Conservation (phyloP, 441 rosid genomes). For the Euphorbia schlechtendalii region DNA sequence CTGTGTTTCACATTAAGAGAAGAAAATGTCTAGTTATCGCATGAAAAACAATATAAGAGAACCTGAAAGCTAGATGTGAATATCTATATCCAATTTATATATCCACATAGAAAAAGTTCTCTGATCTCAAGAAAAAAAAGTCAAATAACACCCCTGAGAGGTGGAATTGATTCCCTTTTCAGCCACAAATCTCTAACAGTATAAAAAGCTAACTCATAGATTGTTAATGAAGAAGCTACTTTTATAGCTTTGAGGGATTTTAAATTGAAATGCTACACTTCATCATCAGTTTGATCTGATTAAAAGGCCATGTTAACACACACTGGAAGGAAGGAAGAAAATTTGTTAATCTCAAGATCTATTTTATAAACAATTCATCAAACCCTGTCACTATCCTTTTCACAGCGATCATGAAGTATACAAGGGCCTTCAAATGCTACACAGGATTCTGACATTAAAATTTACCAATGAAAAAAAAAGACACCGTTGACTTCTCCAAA, state of each 20-base stretch:
- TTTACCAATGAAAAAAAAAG: too few species aligned
- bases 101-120: background rate
- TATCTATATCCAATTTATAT: background rate
- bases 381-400: too few species aligned
- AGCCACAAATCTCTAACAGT: too few species aligned
- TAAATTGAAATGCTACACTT: background rate
- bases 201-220: background rate
- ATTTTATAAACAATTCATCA: too few species aligned
- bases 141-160: background rate
- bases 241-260: constrained; percentile 4
- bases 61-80: constrained; percentile 6
- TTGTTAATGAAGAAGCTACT: background rate
- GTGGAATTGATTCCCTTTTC: too few species aligned
- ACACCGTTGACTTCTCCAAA: too few species aligned
- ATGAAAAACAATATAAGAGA: background rate
- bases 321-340: background rate
- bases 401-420: too few species aligned
- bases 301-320: background rate
- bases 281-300: background rate
- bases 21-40: background rate
- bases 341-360: too few species aligned
- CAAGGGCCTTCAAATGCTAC: background rate
- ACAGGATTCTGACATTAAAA: background rate
- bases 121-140: background rate
- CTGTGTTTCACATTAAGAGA: background rate